Percentiles rank a stretch among this genome's conserved stretches.
These are phyloP conservation scores for Syzygium jambos DNA, from an alignment of 345 rosid genomes.

Conservation along the genomic window DNA sequence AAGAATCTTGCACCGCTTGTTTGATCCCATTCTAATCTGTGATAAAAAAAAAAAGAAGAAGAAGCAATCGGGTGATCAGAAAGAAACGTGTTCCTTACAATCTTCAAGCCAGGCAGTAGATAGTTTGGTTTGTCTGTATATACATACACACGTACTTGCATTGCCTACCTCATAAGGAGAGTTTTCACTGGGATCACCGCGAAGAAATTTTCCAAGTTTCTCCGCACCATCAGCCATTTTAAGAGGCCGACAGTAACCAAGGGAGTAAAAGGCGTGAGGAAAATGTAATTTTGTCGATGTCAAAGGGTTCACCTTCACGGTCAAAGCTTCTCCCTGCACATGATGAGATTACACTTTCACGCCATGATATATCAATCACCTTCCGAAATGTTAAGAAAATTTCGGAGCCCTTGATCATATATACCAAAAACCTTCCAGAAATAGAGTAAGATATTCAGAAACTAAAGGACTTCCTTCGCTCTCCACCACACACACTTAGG, in stretches of 20 bases:
- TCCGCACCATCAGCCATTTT: conserved; percentile 62
- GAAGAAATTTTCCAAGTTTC: conserved; percentile 90
- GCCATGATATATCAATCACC: neutral
- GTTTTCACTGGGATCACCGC: conserved; percentile 81
- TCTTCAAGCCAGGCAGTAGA: neutral
- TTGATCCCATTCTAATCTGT: conserved; percentile 80
- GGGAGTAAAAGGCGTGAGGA: conserved; percentile 73
- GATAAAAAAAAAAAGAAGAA: too few species aligned
- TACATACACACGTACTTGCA: neutral
- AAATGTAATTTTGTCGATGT: conserved; percentile 79
- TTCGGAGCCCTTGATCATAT: neutral
- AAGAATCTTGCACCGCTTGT: conserved; percentile 42
- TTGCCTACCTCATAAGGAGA: conserved; percentile 59
- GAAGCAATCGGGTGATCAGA: neutral
- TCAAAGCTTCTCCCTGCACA: conserved; percentile 61
- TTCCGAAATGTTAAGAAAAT: neutral
- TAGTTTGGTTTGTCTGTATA: neutral
- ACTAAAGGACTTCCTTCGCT: neutral
- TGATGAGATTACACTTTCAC: neutral
- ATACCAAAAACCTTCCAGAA: neutral
- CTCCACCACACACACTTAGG: neutral
- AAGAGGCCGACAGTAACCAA: conserved; percentile 54
- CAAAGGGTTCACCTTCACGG: conserved; percentile 79
- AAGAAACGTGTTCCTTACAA: neutral
- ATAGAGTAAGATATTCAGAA: neutral